A percentile compares a stretch with the other conserved stretches of the same genome.
Evolutionary conservation across 495 filamentous ascomycete genomes (phyloP).

Genomic region (Amniculicola lignicola): DNA sequence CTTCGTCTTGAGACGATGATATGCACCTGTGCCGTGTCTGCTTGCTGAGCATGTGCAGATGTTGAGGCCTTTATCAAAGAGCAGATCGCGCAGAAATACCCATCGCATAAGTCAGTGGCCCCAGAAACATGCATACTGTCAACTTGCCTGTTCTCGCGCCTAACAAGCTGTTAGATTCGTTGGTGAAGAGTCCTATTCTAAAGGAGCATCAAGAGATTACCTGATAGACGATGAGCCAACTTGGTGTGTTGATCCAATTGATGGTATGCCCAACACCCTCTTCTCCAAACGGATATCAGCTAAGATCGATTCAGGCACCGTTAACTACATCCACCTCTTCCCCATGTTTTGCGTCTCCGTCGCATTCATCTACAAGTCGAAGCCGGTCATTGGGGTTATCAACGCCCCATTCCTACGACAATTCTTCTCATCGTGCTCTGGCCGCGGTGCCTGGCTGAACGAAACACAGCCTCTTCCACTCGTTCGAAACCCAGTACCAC

Average conservation of each 20-base stretch:
- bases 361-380: conserved; percentile 55
- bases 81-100: conserved; percentile 55
- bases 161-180: conserved; percentile 53
- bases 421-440: conserved; percentile 59
- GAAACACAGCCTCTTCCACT: conserved; percentile 55
- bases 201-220: conserved; percentile 56
- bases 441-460: conserved; percentile 61
- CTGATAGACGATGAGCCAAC: conserved; percentile 60
- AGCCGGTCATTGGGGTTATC: conserved; percentile 62
- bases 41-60: conserved; percentile 46
- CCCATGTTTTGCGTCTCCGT: conserved; percentile 73
- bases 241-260: conserved; percentile 67
- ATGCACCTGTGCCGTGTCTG: neutral
- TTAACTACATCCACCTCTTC: conserved; percentile 70
- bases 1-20: neutral
- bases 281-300: neutral
- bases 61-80: conserved; percentile 63
- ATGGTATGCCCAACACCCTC: conserved; percentile 42
- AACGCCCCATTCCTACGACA: conserved; percentile 63
- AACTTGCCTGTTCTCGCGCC: neutral
- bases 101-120: conserved; percentile 55
- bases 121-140: too few relatives aligned
- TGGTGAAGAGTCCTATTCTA: conserved; percentile 67
- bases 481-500: conserved; percentile 54
- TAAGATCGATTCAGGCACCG: conserved; percentile 47